Evolutionary conservation across 2,329 filamentous ascomycete genomes (phyloP).

Genomic region (Fonsecaea erecta): DNA sequence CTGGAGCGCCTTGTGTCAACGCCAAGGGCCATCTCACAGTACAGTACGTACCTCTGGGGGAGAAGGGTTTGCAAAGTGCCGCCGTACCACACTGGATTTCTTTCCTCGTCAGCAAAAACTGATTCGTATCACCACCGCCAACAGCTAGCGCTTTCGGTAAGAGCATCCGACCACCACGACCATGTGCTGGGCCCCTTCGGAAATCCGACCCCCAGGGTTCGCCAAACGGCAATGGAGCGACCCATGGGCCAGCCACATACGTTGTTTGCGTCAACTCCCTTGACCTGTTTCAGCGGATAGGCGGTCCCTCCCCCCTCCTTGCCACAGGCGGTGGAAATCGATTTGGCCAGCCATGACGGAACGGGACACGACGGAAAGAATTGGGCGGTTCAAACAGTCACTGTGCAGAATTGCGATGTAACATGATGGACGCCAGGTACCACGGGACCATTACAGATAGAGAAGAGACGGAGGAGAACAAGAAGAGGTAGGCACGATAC

Average conservation of each 20-base stretch:
- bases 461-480: constrained; percentile 3
- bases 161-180: constrained; percentile 16
- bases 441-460: constrained; percentile 1
- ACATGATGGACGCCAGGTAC: neutral
- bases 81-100: constrained; percentile 2
- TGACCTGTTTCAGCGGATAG: neutral
- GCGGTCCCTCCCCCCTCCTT: too few species aligned
- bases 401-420: constrained; percentile 17
- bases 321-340: constrained; percentile 2
- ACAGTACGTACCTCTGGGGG: neutral
- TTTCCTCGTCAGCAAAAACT: constrained; percentile 13
- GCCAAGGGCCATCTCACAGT: constrained; percentile 18
- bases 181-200: constrained; percentile 11
- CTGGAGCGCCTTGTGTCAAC: constrained; percentile 16
- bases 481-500: neutral
- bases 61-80: neutral
- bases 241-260: constrained; percentile 17
- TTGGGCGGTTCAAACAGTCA: neutral
- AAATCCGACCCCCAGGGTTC: constrained; percentile 16
- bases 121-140: constrained; percentile 12
- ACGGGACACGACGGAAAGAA: neutral
- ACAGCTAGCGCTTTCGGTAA: constrained; percentile 24
- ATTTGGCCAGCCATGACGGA: constrained; percentile 2
- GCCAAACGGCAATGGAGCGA: constrained; percentile 9
- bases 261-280: neutral